Conservation (phyloP, 305 asterid species). For the Fraxinus sp. region DNA sequence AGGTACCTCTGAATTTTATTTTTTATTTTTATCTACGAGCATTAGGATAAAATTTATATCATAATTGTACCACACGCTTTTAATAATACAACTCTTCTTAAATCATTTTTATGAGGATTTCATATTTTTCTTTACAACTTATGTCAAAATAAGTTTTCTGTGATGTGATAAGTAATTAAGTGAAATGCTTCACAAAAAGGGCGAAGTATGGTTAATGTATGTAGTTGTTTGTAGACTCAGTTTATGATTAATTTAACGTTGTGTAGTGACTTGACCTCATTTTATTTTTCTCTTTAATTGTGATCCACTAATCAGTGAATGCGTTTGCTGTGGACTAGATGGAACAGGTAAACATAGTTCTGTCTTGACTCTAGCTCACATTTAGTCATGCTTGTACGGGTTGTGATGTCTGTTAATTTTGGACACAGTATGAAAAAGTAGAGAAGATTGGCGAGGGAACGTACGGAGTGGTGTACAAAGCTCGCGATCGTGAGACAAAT, state of each 20-base stretch:
- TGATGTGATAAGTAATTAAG: neutral
- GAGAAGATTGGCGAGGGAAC: constrained; percentile 99
- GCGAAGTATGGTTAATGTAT: neutral
- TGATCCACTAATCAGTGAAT: neutral
- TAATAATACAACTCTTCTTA: neutral
- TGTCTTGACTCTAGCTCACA: neutral
- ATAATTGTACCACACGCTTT: neutral
- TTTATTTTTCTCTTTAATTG: neutral
- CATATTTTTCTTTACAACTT: neutral
- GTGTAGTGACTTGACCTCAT: neutral
- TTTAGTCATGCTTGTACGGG: neutral
- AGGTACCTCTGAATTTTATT: neutral
- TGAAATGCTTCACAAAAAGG: neutral
- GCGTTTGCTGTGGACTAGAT: neutral
- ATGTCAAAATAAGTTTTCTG: neutral
- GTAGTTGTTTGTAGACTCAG: neutral
- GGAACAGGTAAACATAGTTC: neutral
- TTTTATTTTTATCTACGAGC: neutral
- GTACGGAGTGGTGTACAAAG: constrained; percentile 95
- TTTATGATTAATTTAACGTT: neutral
- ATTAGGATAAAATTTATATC: neutral
- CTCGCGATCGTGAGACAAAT: constrained; percentile 82
- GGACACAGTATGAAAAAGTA: constrained; percentile 79
- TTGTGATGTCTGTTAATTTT: neutral
- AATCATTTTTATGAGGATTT: neutral